Percentiles rank a stretch among this genome's conserved stretches.
Evolutionary conservation across 345 rosid genomes (phyloP).

Genomic region (Murraya paniculata): DNA sequence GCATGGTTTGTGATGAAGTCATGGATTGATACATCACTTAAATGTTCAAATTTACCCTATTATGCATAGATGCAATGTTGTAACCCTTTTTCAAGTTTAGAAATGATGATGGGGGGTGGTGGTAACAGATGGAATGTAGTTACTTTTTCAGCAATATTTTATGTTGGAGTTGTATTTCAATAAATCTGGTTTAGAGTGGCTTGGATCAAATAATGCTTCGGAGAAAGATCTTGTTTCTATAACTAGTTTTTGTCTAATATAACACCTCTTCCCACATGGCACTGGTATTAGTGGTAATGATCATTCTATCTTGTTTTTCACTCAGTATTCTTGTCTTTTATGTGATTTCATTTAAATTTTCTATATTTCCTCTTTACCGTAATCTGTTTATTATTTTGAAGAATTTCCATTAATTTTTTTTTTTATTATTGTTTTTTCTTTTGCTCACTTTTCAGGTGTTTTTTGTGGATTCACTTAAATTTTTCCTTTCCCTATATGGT

Average conservation of each 20-base stretch:
- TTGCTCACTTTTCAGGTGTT: slow-evolving; percentile 54
- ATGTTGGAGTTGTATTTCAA: neutral
- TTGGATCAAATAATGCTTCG: neutral
- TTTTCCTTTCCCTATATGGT: slow-evolving; percentile 80
- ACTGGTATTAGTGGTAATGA: neutral
- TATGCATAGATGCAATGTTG: no score
- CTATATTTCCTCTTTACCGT: slow-evolving; percentile 3
- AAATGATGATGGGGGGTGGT: neutral
- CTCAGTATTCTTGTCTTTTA: neutral
- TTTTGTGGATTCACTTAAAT: slow-evolving; percentile 89
- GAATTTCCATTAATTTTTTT: neutral
- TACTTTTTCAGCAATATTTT: neutral
- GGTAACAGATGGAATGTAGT: neutral
- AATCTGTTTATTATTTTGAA: slow-evolving; percentile 2
- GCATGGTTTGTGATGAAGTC: neutral
- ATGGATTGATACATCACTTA: neutral
- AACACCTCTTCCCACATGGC: neutral
- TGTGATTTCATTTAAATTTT: neutral
- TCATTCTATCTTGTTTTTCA: neutral
- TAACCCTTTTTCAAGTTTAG: neutral
- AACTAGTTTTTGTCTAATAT: neutral
- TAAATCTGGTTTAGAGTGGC: neutral
- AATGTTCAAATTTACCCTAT: neutral
- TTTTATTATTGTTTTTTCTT: neutral
- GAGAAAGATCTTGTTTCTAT: neutral